phyloP scores from a whole-genome alignment of 2,329 filamentous ascomycete genomes.

The Aspergillus sergii region DNA sequence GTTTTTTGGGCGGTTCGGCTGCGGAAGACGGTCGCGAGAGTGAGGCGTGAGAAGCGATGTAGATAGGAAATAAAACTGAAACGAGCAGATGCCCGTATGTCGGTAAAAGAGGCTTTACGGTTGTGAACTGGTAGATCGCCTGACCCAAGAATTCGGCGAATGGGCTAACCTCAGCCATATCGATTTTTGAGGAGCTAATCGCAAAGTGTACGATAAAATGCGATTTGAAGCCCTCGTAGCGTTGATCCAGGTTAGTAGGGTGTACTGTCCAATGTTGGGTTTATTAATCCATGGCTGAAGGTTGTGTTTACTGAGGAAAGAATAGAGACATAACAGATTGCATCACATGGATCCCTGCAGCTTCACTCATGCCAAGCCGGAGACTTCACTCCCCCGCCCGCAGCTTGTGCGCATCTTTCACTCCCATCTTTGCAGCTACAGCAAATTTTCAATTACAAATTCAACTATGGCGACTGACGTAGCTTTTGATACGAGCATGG shows the following conservation, averaged over 20 bases:
- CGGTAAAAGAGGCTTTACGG: conserved; percentile 51
- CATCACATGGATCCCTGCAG: conserved; percentile 8
- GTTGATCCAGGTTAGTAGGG: neutral
- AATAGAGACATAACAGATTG: conserved; percentile 7
- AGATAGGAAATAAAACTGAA: conserved; percentile 80
- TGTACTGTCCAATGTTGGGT: neutral
- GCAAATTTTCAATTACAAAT: neutral
- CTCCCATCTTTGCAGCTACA: neutral
- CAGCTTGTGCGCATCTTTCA: conserved; percentile 1
- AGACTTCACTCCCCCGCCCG: conserved; percentile 16
- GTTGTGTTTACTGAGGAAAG: conserved; percentile 9
- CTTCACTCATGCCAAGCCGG: conserved; percentile 25
- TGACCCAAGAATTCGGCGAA: conserved; percentile 43
- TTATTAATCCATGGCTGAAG: conserved; percentile 15
- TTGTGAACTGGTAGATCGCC: conserved; percentile 48
- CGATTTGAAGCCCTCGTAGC: neutral
- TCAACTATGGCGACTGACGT: conserved; percentile 73
- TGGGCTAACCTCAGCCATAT: conserved; percentile 39
- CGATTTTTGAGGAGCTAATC: conserved; percentile 8
- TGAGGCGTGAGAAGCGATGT: conserved; percentile 80
- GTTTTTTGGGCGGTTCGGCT: conserved; percentile 59
- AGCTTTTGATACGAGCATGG: conserved; percentile 83
- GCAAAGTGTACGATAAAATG: neutral
- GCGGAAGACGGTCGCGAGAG: conserved; percentile 82
- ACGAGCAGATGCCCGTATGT: conserved; percentile 65